A percentile compares a stretch with the other conserved stretches of the same genome.
phyloP scores from a whole-genome alignment of 345 rosid genomes.

The Gossypium mustelinum region DNA sequence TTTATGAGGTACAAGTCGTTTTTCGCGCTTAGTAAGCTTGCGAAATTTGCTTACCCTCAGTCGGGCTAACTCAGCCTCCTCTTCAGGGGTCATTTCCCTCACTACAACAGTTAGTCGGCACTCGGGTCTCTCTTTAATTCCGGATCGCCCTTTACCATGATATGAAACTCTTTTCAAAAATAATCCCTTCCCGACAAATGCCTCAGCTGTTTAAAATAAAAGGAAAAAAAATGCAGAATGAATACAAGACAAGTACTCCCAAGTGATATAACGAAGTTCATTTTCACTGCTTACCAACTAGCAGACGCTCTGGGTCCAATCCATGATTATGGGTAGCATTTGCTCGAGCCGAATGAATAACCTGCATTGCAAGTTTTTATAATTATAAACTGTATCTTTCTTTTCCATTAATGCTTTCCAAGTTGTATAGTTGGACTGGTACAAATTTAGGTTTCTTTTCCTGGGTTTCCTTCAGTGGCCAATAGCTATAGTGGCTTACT shows the following conservation, averaged over 20 bases:
- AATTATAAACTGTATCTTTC: neutral
- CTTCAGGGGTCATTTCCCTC: constrained; percentile 78
- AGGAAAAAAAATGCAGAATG: neutral
- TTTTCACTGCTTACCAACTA: constrained; percentile 55
- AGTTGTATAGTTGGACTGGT: neutral
- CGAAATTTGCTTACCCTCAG: constrained; percentile 68
- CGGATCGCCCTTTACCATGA: constrained; percentile 64
- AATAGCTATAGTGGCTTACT: neutral
- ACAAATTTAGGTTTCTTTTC: neutral
- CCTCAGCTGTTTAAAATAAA: constrained; percentile 57
- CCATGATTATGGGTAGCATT: constrained; percentile 95
- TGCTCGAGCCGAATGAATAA: constrained; percentile 88
- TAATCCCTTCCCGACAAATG: constrained; percentile 86
- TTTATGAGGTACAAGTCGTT: constrained; percentile 59
- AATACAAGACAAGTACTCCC: neutral
- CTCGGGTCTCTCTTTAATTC: constrained; percentile 58
- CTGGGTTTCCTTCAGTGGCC: neutral
- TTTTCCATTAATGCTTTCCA: neutral
- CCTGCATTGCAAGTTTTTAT: constrained; percentile 35
- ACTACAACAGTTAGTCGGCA: constrained; percentile 74
- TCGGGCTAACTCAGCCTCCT: constrained; percentile 85
- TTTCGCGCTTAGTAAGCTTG: constrained; percentile 72
- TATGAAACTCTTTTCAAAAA: constrained; percentile 55
- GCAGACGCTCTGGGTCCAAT: constrained; percentile 71
- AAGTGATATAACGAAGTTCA: constrained; percentile 12